Percentiles rank a stretch among this genome's conserved stretches.
Conservation (phyloP, 2,329 filamentous ascomycete species). For the Ascochyta koolunga region DNA sequence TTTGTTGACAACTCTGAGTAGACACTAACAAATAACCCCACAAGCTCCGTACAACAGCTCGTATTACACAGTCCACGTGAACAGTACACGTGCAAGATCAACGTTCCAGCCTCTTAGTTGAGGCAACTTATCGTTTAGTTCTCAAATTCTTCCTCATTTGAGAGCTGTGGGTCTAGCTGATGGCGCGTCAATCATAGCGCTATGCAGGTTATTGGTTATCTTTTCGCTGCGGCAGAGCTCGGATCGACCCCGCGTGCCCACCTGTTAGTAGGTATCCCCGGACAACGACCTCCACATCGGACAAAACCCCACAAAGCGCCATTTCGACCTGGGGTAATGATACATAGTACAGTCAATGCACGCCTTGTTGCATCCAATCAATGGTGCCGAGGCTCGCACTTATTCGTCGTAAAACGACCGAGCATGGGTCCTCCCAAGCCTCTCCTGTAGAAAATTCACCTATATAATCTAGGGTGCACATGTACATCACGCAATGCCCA, state of each 20-base stretch:
- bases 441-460: background rate
- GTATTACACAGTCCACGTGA: background rate
- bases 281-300: slow-evolving; percentile 23
- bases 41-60: background rate
- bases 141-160: background rate
- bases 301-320: slow-evolving; percentile 18
- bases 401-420: slow-evolving; percentile 8
- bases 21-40: background rate
- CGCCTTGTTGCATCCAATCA: slow-evolving; percentile 5
- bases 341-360: slow-evolving; percentile 8
- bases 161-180: background rate
- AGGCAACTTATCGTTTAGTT: too few relatives aligned
- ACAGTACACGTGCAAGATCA: slow-evolving; percentile 1
- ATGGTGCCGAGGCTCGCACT: background rate
- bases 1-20: too few relatives aligned
- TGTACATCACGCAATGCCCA: background rate
- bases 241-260: slow-evolving; percentile 9
- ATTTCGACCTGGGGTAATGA: slow-evolving; percentile 8
- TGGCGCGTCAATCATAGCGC: background rate
- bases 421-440: background rate
- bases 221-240: background rate
- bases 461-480: slow-evolving; percentile 3
- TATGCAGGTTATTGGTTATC: background rate
- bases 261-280: background rate
- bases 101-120: slow-evolving; percentile 2